Evolutionary conservation across 305 asterid genomes (phyloP).

Genomic region (Stenogyne calaminthoides): DNA sequence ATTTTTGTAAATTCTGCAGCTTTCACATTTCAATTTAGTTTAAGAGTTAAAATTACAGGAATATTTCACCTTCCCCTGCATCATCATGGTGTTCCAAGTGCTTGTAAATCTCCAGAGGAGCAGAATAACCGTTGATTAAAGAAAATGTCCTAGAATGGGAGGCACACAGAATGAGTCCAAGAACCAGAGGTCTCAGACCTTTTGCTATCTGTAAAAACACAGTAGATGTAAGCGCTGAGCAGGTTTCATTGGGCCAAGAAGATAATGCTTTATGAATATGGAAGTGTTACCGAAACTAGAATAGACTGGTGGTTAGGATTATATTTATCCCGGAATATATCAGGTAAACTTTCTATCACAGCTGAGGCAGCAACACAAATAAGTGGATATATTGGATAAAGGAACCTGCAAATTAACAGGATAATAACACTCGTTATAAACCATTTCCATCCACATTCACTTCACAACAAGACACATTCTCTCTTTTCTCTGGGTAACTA

Average conservation of each 20-base stretch:
- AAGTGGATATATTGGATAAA: constrained; percentile 96
- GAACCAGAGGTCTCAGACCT: constrained; percentile 69
- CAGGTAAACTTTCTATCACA: constrained; percentile 95
- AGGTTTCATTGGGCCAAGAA: constrained; percentile 22
- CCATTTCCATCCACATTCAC: constrained; percentile 25
- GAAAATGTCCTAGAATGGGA: constrained; percentile 94
- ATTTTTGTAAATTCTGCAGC: not conserved
- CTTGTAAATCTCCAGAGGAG: constrained; percentile 92
- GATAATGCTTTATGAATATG: constrained; percentile 8
- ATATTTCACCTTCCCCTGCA: constrained; percentile 61
- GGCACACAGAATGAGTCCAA: constrained; percentile 86
- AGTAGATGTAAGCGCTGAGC: constrained; percentile 35
- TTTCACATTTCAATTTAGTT: not conserved
- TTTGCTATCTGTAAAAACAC: constrained; percentile 71
- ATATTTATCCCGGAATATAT: constrained; percentile 74
- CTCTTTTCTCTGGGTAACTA: constrained; percentile 2
- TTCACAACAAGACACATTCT: constrained; percentile 14
- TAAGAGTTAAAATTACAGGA: constrained; percentile 1
- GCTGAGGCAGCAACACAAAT: constrained; percentile 98
- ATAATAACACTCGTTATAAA: constrained; percentile 27
- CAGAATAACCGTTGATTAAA: constrained; percentile 88
- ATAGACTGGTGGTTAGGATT: constrained; percentile 55
- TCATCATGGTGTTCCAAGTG: constrained; percentile 94
- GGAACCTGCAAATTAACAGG: constrained; percentile 67
- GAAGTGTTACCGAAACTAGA: constrained; percentile 55